Conservation (phyloP, 2,329 filamentous ascomycete genomes). For the Ophiostoma quercus region DNA sequence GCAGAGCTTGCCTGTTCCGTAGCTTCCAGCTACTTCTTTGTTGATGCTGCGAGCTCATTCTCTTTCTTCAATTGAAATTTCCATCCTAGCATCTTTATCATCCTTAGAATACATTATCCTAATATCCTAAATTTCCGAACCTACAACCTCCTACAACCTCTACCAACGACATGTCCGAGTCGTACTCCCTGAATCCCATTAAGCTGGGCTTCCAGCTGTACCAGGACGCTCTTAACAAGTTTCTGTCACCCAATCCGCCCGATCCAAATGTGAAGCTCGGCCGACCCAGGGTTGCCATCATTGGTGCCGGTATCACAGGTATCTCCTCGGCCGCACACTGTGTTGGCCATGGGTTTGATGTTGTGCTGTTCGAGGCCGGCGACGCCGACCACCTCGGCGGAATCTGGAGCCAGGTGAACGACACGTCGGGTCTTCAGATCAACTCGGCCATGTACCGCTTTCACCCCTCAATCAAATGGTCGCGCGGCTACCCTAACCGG, state of each 20-base stretch:
- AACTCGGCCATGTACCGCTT: slow-evolving; percentile 86
- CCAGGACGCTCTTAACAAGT: slow-evolving; percentile 57
- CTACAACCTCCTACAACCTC: not conserved
- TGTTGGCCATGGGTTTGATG: slow-evolving; percentile 79
- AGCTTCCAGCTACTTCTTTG: not conserved
- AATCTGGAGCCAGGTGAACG: slow-evolving; percentile 63
- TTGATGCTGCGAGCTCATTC: not conserved
- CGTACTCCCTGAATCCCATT: slow-evolving; percentile 41
- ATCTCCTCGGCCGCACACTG: slow-evolving; percentile 77
- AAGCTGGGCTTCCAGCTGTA: slow-evolving; percentile 59
- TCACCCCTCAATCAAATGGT: slow-evolving; percentile 72
- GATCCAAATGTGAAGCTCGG: slow-evolving; percentile 51
- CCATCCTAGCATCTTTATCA: not conserved
- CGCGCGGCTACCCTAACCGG: slow-evolving; percentile 69
- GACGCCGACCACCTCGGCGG: slow-evolving; percentile 62
- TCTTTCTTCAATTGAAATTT: not conserved
- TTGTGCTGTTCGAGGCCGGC: slow-evolving; percentile 71
- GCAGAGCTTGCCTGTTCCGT: not conserved
- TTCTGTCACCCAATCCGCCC: slow-evolving; percentile 67
- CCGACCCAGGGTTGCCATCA: slow-evolving; percentile 62
- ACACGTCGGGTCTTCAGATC: slow-evolving; percentile 41
- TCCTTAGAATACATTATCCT: not conserved
- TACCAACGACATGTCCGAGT: slow-evolving; percentile 4
- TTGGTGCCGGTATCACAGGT: slow-evolving; percentile 67
- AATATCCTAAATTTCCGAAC: not conserved